Percentiles rank a stretch among this genome's conserved stretches.
phyloP scores from a whole-genome alignment of 371 early-diverging fungal species.

The Zopfochytrium polystomum region DNA sequence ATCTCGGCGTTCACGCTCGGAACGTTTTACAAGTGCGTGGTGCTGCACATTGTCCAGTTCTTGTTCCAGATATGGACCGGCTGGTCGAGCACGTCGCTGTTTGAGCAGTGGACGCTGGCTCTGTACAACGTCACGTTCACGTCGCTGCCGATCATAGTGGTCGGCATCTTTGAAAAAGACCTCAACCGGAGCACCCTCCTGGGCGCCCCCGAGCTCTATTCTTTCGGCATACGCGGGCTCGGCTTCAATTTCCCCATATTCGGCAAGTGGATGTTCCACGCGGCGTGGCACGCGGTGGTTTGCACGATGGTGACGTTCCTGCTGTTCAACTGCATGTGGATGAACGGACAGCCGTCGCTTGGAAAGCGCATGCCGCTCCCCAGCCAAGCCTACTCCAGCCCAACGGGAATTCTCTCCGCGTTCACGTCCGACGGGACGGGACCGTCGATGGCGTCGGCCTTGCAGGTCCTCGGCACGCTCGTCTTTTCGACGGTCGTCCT shows the following conservation, averaged over 20 bases:
- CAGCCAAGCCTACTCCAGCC: too few relatives aligned
- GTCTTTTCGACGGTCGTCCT: slow-evolving; percentile 23
- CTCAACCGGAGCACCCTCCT: slow-evolving; percentile 30
- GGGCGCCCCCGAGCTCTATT: slow-evolving; percentile 35
- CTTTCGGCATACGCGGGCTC: slow-evolving; percentile 24
- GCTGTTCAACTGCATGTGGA: slow-evolving; percentile 18
- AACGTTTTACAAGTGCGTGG: slow-evolving; percentile 72
- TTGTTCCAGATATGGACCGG: slow-evolving; percentile 84
- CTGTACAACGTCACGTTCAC: slow-evolving; percentile 89
- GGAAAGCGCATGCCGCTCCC: too few relatives aligned
- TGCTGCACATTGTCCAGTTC: slow-evolving; percentile 20
- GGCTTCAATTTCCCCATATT: slow-evolving; percentile 31
- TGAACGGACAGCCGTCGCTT: background rate
- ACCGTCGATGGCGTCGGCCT: slow-evolving; percentile 7
- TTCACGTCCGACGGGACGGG: background rate
- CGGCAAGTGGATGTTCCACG: slow-evolving; percentile 30
- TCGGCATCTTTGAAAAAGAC: slow-evolving; percentile 83
- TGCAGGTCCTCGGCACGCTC: slow-evolving; percentile 23
- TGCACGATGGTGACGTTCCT: slow-evolving; percentile 24
- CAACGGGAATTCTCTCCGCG: too few relatives aligned
- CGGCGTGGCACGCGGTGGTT: slow-evolving; percentile 23
- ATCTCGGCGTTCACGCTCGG: slow-evolving; percentile 77
- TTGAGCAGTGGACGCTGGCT: slow-evolving; percentile 92
- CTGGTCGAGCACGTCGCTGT: slow-evolving; percentile 87
- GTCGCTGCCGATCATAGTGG: slow-evolving; percentile 79